Conservation (phyloP, 139 green algal species). For the Coccomyxa sp. region DNA sequence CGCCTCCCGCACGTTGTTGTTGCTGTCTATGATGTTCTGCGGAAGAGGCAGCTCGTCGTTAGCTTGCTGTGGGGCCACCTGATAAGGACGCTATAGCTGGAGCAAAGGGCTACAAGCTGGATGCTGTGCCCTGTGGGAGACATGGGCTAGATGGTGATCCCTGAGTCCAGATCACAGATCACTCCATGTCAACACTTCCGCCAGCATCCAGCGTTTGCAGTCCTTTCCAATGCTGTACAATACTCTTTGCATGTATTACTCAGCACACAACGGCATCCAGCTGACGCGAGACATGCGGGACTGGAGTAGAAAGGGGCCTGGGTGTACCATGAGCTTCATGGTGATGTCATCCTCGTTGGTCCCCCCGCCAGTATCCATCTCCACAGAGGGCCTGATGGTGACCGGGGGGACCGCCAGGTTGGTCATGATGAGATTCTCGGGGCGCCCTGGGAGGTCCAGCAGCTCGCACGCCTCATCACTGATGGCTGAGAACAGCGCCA, state of each 20-base stretch:
- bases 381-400: constrained; percentile 92
- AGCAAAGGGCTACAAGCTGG: not conserved
- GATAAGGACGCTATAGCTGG: not conserved
- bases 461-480: constrained; percentile 52
- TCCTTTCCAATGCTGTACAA: too few relatives aligned
- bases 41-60: too few relatives aligned
- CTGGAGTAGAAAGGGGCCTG: too few relatives aligned
- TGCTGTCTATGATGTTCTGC: constrained; percentile 86
- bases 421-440: constrained; percentile 85
- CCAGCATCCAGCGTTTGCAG: too few relatives aligned
- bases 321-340: constrained; percentile 88
- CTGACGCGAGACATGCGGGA: too few relatives aligned
- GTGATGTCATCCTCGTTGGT: constrained; percentile 99
- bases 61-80: too few relatives aligned
- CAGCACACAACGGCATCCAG: too few relatives aligned
- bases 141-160: too few relatives aligned
- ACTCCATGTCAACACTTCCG: too few relatives aligned
- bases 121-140: not conserved
- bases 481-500: constrained; percentile 78
- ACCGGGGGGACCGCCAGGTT: constrained; percentile 91
- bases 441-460: constrained; percentile 58
- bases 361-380: constrained; percentile 88
- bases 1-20: constrained; percentile 66
- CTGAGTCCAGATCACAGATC: too few relatives aligned
- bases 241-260: too few relatives aligned